Evolutionary conservation across 257 asterid species (phyloP).

Genomic region (Coffea eugenioides): DNA sequence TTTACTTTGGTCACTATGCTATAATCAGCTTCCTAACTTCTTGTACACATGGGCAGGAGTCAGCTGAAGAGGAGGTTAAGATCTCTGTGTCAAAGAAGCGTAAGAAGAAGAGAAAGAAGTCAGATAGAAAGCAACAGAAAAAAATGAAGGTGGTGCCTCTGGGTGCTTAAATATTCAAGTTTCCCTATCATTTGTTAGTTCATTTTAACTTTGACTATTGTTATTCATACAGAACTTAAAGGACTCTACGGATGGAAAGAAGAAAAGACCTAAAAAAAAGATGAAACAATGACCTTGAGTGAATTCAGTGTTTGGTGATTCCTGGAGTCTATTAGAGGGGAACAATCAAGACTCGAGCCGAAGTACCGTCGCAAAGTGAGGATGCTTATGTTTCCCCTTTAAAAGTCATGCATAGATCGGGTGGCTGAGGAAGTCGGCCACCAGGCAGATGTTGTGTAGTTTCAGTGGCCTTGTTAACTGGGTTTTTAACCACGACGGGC

Average conservation of each 20-base stretch:
- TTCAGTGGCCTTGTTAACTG: no score
- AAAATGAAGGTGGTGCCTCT: slow-evolving; percentile 39
- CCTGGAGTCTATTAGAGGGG: neutral
- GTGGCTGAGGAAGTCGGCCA: neutral
- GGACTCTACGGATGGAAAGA: slow-evolving; percentile 15
- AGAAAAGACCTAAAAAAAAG: slow-evolving; percentile 48
- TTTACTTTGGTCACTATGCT: neutral
- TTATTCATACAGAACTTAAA: slow-evolving; percentile 47
- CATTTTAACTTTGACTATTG: neutral
- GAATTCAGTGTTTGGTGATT: neutral
- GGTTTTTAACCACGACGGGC: neutral
- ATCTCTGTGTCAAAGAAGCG: slow-evolving; percentile 32
- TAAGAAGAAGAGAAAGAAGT: slow-evolving; percentile 51
- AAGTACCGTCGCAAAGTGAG: neutral
- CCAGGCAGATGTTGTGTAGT: neutral
- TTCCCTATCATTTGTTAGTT: neutral
- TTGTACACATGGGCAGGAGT: slow-evolving; percentile 40
- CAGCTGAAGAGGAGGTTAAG: slow-evolving; percentile 31
- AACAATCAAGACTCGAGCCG: neutral
- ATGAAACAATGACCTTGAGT: slow-evolving; percentile 39
- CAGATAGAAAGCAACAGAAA: slow-evolving; percentile 28
- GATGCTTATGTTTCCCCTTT: neutral
- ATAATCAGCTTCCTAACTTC: neutral
- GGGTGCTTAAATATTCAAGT: slow-evolving; percentile 6
- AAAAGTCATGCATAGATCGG: neutral